Conservation (phyloP, 2,329 filamentous ascomycete genomes). For the Penicillium sp. region DNA sequence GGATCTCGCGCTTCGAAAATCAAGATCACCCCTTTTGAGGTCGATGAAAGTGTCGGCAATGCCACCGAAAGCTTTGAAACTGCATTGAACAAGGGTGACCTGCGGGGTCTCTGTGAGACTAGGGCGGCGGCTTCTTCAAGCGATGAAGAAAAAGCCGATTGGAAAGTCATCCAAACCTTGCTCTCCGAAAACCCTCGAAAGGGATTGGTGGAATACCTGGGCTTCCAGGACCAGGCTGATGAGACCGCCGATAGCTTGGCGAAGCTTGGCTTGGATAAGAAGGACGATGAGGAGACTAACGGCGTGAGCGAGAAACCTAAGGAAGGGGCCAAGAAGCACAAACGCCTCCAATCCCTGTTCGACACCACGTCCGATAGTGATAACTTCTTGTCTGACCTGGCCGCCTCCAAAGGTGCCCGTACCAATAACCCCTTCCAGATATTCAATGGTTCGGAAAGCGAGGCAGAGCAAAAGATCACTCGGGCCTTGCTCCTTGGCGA, state of each 20-base stretch:
- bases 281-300: conserved; percentile 41
- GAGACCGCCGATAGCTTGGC: conserved; percentile 45
- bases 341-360: conserved; percentile 74
- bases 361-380: conserved; percentile 69
- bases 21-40: conserved; percentile 79
- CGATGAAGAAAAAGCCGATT: conserved; percentile 92
- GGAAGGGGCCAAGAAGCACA: conserved; percentile 55
- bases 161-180: conserved; percentile 88
- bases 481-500: conserved; percentile 83
- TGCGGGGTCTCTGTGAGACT: conserved; percentile 73
- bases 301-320: conserved; percentile 48
- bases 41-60: conserved; percentile 79
- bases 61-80: conserved; percentile 85
- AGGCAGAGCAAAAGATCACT: conserved; percentile 82
- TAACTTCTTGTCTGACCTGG: conserved; percentile 79
- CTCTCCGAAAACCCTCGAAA: conserved; percentile 81
- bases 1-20: conserved; percentile 72
- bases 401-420: conserved; percentile 85
- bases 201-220: conserved; percentile 82
- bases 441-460: conserved; percentile 76
- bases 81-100: conserved; percentile 71
- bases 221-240: conserved; percentile 67
- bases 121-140: conserved; percentile 72
- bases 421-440: conserved; percentile 93
- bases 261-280: conserved; percentile 43